Evolutionary conservation across 306 rosid genomes (phyloP).

Genomic region (Gillenia trifoliata): DNA sequence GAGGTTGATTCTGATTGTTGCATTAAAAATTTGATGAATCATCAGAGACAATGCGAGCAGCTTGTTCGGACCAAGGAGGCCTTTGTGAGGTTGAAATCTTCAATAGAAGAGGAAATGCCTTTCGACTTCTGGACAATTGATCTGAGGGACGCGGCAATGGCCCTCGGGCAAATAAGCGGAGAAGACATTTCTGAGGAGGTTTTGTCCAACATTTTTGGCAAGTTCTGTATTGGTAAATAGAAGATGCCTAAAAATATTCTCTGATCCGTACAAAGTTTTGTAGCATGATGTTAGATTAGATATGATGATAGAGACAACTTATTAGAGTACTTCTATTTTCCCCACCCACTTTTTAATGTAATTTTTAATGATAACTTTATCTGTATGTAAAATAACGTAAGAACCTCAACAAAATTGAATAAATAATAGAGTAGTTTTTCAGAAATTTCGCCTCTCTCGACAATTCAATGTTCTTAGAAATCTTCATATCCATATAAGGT

Average conservation of each 20-base stretch:
- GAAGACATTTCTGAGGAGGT: conserved; percentile 94
- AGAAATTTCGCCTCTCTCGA: too few relatives aligned
- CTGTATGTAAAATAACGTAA: too few relatives aligned
- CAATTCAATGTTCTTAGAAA: too few relatives aligned
- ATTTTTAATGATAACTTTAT: too few relatives aligned
- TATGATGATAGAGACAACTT: neutral
- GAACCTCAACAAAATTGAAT: too few relatives aligned
- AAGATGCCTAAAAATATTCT: neutral
- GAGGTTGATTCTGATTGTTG: conserved; percentile 1
- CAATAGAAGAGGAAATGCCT: conserved; percentile 77
- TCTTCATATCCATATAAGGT: too few relatives aligned
- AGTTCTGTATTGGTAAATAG: conserved; percentile 85
- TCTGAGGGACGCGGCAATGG: conserved; percentile 78
- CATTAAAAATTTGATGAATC: conserved; percentile 11
- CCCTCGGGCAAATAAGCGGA: conserved; percentile 89
- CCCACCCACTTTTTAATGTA: too few relatives aligned
- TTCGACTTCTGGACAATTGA: conserved; percentile 95
- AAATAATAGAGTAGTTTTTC: too few relatives aligned
- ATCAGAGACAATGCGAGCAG: conserved; percentile 96
- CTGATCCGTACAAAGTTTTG: neutral
- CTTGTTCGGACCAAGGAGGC: conserved; percentile 90
- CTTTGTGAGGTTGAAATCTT: conserved; percentile 58
- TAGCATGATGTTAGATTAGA: neutral
- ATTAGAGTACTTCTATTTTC: too few relatives aligned
- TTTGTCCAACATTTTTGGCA: conserved; percentile 76